Percentiles rank a stretch among this genome's conserved stretches.
phyloP scores from a whole-genome alignment of 1,284 basidiomycete genomes.

The Chiua sp. region DNA sequence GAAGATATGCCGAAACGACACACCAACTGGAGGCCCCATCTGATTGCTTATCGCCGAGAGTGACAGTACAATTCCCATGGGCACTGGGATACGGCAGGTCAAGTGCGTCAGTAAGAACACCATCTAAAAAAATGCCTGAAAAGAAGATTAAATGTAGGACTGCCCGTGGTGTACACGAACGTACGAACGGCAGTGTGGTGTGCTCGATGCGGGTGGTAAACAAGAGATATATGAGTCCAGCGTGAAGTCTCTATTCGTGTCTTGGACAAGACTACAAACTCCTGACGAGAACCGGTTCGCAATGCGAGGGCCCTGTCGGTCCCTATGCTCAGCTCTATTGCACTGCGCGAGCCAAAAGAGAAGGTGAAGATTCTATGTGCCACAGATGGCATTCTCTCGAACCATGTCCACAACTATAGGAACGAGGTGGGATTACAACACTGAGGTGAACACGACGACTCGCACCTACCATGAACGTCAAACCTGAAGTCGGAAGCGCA shows the following conservation, averaged over 20 bases:
- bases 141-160: conserved; percentile 4
- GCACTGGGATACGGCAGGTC: conserved; percentile 64
- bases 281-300: conserved; percentile 46
- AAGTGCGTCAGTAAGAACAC: conserved; percentile 62
- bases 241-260: conserved; percentile 53
- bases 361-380: conserved; percentile 54
- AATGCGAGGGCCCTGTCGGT: conserved; percentile 63
- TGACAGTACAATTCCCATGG: conserved; percentile 40
- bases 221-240: conserved; percentile 73
- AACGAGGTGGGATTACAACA: neutral
- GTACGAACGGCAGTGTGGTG: conserved; percentile 66
- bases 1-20: conserved; percentile 66
- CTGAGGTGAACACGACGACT: neutral
- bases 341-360: conserved; percentile 39
- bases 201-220: conserved; percentile 62
- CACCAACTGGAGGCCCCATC: conserved; percentile 65
- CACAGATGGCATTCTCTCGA: conserved; percentile 58
- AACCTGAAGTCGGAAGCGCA: conserved; percentile 61
- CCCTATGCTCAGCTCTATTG: conserved; percentile 54
- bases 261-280: conserved; percentile 49
- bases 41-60: conserved; percentile 55
- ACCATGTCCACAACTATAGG: conserved; percentile 68
- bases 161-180: conserved; percentile 28
- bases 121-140: conserved; percentile 75
- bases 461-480: conserved; percentile 68